These are phyloP conservation scores for Trichoderma sp. DNA, from an alignment of 2,329 filamentous ascomycete species.

Conservation along the genomic window DNA sequence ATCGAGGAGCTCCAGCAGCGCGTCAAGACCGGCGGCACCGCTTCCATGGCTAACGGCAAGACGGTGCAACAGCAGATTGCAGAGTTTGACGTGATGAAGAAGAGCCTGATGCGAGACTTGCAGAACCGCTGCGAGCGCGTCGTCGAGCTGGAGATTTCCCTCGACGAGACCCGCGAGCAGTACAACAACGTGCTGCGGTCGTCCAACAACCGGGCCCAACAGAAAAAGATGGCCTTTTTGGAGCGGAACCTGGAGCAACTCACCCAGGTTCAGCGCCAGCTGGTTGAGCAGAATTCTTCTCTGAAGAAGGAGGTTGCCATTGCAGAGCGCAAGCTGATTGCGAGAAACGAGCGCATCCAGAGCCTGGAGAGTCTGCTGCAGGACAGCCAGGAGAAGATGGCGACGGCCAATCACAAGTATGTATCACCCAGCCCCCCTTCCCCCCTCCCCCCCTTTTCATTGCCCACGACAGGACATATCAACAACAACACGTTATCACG, in stretches of 20 bases:
- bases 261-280: constrained; percentile 93
- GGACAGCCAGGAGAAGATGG: constrained; percentile 97
- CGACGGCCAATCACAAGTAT: constrained; percentile 94
- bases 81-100: constrained; percentile 99
- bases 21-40: constrained; percentile 58
- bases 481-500: constrained; percentile 28
- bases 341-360: constrained; percentile 93
- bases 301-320: constrained; percentile 99
- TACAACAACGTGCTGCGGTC: constrained; percentile 98
- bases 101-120: constrained; percentile 96
- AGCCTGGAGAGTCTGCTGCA: constrained; percentile 88
- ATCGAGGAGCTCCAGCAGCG: constrained; percentile 76
- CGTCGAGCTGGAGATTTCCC: constrained; percentile 94
- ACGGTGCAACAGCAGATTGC: constrained; percentile 96
- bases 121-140: constrained; percentile 98
- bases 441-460: neutral
- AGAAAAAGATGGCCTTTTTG: constrained; percentile 99
- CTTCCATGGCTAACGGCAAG: constrained; percentile 74
- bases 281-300: constrained; percentile 95
- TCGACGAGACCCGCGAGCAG: constrained; percentile 96
- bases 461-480: constrained; percentile 21
- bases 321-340: constrained; percentile 93
- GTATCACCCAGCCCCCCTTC: constrained; percentile 32
- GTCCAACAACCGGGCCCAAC: constrained; percentile 96
- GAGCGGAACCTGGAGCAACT: constrained; percentile 97